These are phyloP conservation scores for Ceratobasidium sp. DNA, from an alignment of 1,284 basidiomycete genomes.

Conservation along the genomic window DNA sequence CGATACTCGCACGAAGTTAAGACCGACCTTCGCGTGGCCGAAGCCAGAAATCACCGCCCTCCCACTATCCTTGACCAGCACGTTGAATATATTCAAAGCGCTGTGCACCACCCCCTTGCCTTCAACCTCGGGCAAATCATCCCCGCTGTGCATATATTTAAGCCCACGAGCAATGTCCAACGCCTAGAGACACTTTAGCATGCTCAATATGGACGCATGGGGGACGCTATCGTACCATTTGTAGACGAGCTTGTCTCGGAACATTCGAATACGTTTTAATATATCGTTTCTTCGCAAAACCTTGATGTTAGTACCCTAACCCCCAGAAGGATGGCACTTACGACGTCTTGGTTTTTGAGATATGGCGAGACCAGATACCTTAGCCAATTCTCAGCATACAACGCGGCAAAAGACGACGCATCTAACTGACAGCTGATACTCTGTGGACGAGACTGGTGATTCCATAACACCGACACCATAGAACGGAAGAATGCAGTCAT, in stretches of 20 bases:
- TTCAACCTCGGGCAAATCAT: neutral
- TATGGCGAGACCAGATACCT: conserved; percentile 33
- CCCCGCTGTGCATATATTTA: conserved; percentile 21
- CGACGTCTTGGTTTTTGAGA: conserved; percentile 26
- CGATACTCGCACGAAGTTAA: neutral
- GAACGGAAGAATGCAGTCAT: conserved; percentile 36
- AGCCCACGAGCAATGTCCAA: conserved; percentile 29
- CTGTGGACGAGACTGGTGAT: neutral
- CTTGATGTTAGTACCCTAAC: neutral
- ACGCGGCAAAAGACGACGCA: neutral
- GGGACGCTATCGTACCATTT: neutral
- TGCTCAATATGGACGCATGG: neutral
- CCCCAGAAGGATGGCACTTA: neutral
- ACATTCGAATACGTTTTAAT: conserved; percentile 4
- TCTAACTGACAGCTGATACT: conserved; percentile 27
- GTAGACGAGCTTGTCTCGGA: neutral
- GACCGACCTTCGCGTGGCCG: conserved; percentile 29
- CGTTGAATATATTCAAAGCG: conserved; percentile 21
- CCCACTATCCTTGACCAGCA: conserved; percentile 37
- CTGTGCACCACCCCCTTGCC: conserved; percentile 26
- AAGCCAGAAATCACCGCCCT: conserved; percentile 35
- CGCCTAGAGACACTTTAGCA: neutral
- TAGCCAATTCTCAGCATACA: neutral
- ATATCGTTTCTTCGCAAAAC: conserved; percentile 5
- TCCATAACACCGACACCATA: conserved; percentile 19